Evolutionary conservation across 768 basidiomycete species (phyloP), one percentile per base, ranked within the genome.

Genomic region (Naematelia encephala): DNA sequence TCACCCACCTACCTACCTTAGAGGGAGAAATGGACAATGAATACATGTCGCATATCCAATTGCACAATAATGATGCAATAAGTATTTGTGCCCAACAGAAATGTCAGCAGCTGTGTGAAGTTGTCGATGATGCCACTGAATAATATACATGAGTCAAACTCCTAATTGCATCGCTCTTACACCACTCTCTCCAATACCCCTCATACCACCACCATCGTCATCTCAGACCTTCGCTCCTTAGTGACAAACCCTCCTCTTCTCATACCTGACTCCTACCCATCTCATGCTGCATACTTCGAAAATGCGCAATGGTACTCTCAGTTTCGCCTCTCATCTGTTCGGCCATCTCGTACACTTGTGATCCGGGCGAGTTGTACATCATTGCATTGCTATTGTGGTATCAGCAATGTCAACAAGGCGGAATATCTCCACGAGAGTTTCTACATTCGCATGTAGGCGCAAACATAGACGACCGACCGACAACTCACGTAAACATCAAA

Each of bases 281-380:
- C 45, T 72, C 64, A 52, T 70, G 64, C 57, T 75, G 73, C 63
- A 72, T 56, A 52, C 55, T 63, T 52, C 64, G 69, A 58, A 61
- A 73, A 49, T 72, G 64, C 50, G 66, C 60, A 48, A 76, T 70
- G 46, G 69, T 67, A 19, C 27, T 56, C 60, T 79, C 76, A n/a
- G 67, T 66, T 51, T 72, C 72, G 52, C 61, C 61, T 57, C 87
- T 77, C 72, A 92, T 91, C 81, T 92, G 90, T 73, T 90, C 86
- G 4, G 93, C 90, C 89, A 93, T 94, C 53, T 81, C 82, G 62
- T 87, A 85, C n/a, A 94, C 87, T 71, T 90, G 89, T 14, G 87
- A 88, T 3, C 85, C 85, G 0, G 90, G 88, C 48, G 87, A 81
- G 64, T 98, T 98, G 76, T 91, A 98, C 88, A 97, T 91, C 85